Evolutionary conservation across 169 alveolate genomes (phyloP), one percentile per base, ranked within the genome.

Genomic region (Plasmodium gonderi): DNA sequence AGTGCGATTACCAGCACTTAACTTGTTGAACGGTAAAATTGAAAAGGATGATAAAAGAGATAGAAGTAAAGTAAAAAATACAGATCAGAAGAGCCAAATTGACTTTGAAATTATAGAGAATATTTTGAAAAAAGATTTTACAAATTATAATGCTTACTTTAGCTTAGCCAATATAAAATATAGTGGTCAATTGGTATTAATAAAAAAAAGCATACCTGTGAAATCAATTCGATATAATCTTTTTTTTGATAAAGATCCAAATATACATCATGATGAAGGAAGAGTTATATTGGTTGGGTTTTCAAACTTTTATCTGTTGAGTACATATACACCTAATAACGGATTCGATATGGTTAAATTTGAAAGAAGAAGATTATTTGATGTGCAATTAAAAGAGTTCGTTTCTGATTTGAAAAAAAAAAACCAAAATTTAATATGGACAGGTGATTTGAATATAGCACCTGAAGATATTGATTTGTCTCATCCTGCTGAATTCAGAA

Each of bases 161-260:
- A 87, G 93, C 68, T 87, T 87, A 60, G 93, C 93, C 7, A 87
- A 87, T 45, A 87, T 87, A n/a, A 87, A 87, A 75, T 87, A 87
- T 44, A 87, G 93, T 75, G 93, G 93, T 0, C 93, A 87, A 42
- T 45, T 87, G 7, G 80, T 87, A 4, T 60, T 87, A 47, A 33
- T 87, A 23, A 87, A 87, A 60, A 87, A 45, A 45, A 54, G 14
- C 33, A 87, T 87, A n/a, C 49, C 60, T 26, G 42, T 87, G 20
- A 76, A 87, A 47, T 87, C 93, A 14, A 54, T 87, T 0, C 72
- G 90, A 12, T 87, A 75, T 65, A 87, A 87, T 17, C 54, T 87
- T 11, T 51, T 9, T 6, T 87, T 87, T 38, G 89, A 87, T 23
- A 7, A 11, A 5, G 79, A 87, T 78, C 49, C 89, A 17, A 51